phyloP scores from a whole-genome alignment of 352 stramenopile genomes.

The Phytopythium boreale region DNA sequence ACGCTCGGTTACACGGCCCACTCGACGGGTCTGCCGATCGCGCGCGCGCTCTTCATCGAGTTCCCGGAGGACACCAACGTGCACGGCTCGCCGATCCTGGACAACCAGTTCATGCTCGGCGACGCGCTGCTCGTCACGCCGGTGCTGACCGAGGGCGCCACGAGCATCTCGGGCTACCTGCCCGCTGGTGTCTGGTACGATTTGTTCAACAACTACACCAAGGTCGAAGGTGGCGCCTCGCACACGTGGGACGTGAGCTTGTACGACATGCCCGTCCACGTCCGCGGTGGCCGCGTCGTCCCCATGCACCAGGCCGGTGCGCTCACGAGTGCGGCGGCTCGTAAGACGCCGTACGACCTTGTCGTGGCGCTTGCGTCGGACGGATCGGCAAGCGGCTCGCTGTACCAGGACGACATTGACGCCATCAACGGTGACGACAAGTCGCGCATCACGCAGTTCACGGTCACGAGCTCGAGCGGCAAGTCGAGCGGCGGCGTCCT shows the following conservation, averaged over 20 bases:
- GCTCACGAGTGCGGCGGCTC: constrained; percentile 41
- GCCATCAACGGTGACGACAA: constrained; percentile 4
- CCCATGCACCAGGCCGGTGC: constrained; percentile 37
- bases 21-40: constrained; percentile 38
- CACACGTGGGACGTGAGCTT: constrained; percentile 34
- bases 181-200: constrained; percentile 52
- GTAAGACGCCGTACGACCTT: constrained; percentile 44
- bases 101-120: constrained; percentile 64
- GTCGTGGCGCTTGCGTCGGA: constrained; percentile 31
- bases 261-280: constrained; percentile 57
- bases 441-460: constrained; percentile 1
- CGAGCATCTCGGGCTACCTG: constrained; percentile 39
- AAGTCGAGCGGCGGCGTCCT: background rate
- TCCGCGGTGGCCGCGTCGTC: constrained; percentile 47
- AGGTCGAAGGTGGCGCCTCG: constrained; percentile 22
- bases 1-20: constrained; percentile 67
- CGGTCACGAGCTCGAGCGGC: background rate
- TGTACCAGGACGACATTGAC: constrained; percentile 46
- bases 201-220: constrained; percentile 47
- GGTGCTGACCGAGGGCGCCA: constrained; percentile 49
- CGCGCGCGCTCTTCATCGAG: constrained; percentile 58
- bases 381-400: constrained; percentile 27
- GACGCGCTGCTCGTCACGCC: constrained; percentile 45
- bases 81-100: constrained; percentile 17
- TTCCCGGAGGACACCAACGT: constrained; percentile 46